phyloP scores from a whole-genome alignment of 2,329 filamentous ascomycete species.

The Hyphodiscus sp. region DNA sequence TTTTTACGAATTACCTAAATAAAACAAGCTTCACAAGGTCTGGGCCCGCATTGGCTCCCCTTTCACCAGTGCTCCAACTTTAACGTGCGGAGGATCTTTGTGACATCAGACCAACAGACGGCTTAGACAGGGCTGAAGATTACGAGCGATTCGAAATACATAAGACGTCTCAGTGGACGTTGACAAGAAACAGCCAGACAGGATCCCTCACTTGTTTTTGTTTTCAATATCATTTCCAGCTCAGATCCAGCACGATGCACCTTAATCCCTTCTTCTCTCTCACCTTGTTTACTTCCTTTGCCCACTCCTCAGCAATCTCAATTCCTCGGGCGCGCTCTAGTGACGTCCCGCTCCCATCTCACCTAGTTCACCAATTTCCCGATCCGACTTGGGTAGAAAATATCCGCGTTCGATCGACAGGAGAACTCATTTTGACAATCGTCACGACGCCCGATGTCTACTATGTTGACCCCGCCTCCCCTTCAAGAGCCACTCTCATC shows the following conservation, averaged over 20 bases:
- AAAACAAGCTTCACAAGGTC: too few relatives aligned
- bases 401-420: conserved; percentile 12
- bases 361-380: conserved; percentile 6
- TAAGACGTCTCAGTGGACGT: too few relatives aligned
- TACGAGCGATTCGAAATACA: too few relatives aligned
- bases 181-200: too few relatives aligned
- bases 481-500: conserved; percentile 6
- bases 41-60: too few relatives aligned
- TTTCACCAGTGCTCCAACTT: too few relatives aligned
- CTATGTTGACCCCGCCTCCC: conserved; percentile 7
- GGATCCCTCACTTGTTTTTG: too few relatives aligned
- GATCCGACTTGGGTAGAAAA: conserved; percentile 20
- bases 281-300: neutral
- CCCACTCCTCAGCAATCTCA: neutral
- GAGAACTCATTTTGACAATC: conserved; percentile 13
- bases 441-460: conserved; percentile 10
- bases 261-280: neutral
- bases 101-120: too few relatives aligned
- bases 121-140: too few relatives aligned
- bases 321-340: neutral
- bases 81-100: too few relatives aligned
- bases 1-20: too few relatives aligned
- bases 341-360: neutral
- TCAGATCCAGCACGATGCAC: neutral
- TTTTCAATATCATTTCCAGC: too few relatives aligned